Evolutionary conservation across 345 rosid species (phyloP), one percentile per base, ranked within the genome.

Genomic region (Dimocarpus longan): DNA sequence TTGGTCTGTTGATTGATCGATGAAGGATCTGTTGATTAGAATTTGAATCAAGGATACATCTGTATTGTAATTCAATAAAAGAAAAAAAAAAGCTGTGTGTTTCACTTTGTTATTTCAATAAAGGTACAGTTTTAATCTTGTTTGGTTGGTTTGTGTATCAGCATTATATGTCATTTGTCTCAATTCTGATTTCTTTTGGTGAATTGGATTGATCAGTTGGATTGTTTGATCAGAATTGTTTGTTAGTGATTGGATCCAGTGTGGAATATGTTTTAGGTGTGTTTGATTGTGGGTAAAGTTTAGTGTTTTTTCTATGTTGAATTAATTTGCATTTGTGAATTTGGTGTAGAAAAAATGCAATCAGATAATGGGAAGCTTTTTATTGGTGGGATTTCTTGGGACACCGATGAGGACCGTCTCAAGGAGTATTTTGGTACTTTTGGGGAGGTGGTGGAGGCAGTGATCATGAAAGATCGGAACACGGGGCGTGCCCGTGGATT

Each of bases 401-500:
- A 96, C 86, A 94, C 99, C 69, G 84, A 93, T 84, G 99, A 96
- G 84, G 99, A 94, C 50, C 81, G 94, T 70, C 94, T 96, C 82
- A 94, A 90, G 87, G 98, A 93, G 82, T 94, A 96, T 81, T 96
- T 96, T 76, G 79, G 92, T 77, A 82, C 89, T 52, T 96, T 88
- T 79, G 99, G 99, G 3, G 97, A 96, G 83, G 98, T 94, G 73
- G 90, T 91, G 83, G 99, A 96, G 74, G 99, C 97, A 50, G 98
- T 96, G 70, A 96, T 96, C 82, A 91, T 96, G 97, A 96, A 94
- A 83, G 99, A 96, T 88, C 93, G 99, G 54, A 90, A 94, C 82
- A 94, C 99, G 0, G 99, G 99, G 28, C 97, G 98, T 68, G 99
- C 99, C 67, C 99, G 99, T 73, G 99, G 99, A 66, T 96, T 96